Base-by-base conservation (phyloP, 2,329 filamentous ascomycete genomes). In the Raffaelea ambrosiae region DNA sequence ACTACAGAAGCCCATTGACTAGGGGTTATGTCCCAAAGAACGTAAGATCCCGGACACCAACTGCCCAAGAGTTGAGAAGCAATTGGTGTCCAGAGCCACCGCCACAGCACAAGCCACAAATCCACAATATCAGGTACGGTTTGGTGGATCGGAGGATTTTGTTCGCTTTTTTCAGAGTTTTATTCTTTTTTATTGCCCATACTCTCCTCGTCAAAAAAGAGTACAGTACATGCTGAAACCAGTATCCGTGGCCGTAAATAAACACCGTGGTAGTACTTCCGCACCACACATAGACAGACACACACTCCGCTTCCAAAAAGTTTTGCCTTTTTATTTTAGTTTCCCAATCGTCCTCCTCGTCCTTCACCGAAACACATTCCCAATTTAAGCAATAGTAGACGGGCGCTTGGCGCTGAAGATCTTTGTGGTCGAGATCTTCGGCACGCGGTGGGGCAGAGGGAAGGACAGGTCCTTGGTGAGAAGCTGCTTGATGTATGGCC, bases 401-500 rank as follows among this genome's bases (percentile, higher is more conserved):
- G 93, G 93, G 75, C 93, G 85, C 76, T 82, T 88, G 67, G 88
- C 83, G 69, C 86, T 81, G 79, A 95, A 98, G 70, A 97, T 69
- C 83, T 95, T 95, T 80, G 85, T 86, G 78, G 77, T 82, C 70
- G 72, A 73, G 72, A 79, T 78, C 77, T 89, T 90, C 77, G 84
- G 79, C 67, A 90, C 75, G 66, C 94, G 93, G 83, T 98, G 93
- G 69, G 93, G 93, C 61, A 98, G 88, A 70, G 93, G 93, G 88
- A 98, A 98, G 74, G 86, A 88, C 73, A 98, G 87, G 73, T 82
- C 71, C 86, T 97, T 97, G 74, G 79, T 76, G 69, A 95, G 75
- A 71, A 98, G 88, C 79, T 98, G 93, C 82, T 90, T 94, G 81
- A 98, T 95, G 84, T 98, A 98, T 60, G 93, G 91, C 72, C 93